Evolutionary conservation across 352 stramenopile genomes (phyloP), one percentile per base, ranked within the genome.

Genomic region (Phytophthora agathidicida): DNA sequence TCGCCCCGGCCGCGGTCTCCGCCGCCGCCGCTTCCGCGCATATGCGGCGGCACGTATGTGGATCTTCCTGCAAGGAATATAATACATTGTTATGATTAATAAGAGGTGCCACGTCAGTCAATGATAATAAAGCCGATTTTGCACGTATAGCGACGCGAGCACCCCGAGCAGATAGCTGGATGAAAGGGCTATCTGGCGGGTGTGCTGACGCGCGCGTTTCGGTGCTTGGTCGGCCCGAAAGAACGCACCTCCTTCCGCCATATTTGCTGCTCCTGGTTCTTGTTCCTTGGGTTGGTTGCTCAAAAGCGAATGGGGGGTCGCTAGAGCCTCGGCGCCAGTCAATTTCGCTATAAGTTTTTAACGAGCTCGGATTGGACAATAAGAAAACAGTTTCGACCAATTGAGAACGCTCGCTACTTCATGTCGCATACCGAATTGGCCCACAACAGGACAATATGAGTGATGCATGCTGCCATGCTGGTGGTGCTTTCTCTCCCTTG

Each of bases 21-120:
- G 28, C 69, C 60, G 27, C 70, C 77, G 33, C 68, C 68, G 30
- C 48, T 52, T 22, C 72, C 57, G 57, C 80, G 74, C 60, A 93
- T 68, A 63, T 93, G 83, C 28, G 83, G 83, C 49, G 83, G 83
- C 41, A 93, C 77, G 73, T 93, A 93, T 60, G 79, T 71, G 47
- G 73, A 75, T 91, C 71, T 83, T 77, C 74, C 81, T 90, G 47
- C 42, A 26, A 51, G n/a, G 6, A n/a, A n/a, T n/a, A n/a, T 39
- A 4, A 67, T 35, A 50, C n/a, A n/a, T n/a, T n/a, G n/a, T n/a
- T 14, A 35, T 42, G 33, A 58, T 41, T 38, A 45, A 32, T 39
- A 42, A 32, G 33, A 63, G 50, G 46, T 1, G 16, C 32, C 38
- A 59, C 38, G 57, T 68, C 44, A 65, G 51, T 65, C 13, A 31